These are phyloP conservation scores for Avena sativa DNA, from an alignment of 176 grass and related monocot genomes.

Conservation along the genomic window DNA sequence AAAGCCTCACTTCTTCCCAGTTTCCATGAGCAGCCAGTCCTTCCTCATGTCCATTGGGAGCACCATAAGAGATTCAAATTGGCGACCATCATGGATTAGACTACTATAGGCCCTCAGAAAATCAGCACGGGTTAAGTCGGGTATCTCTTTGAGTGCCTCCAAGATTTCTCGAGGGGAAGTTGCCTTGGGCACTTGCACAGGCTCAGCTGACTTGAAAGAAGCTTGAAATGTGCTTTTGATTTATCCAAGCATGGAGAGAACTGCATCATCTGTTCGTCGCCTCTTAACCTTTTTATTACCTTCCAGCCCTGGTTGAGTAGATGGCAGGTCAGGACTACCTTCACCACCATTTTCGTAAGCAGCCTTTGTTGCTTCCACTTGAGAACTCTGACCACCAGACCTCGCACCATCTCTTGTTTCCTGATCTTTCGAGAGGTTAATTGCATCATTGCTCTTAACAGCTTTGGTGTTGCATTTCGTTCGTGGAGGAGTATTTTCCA, in stretches of 20 bases:
- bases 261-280: conserved; percentile 7
- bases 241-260: conserved; percentile 8
- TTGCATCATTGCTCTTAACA: background rate
- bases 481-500: conserved; percentile 78
- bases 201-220: background rate
- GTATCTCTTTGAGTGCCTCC: conserved; percentile 18
- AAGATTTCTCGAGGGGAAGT: conserved; percentile 22
- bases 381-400: background rate
- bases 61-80: conserved; percentile 20
- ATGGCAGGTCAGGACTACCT: background rate
- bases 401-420: background rate
- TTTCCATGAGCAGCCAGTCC: conserved; percentile 41
- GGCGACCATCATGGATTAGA: background rate
- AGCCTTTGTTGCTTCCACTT: background rate
- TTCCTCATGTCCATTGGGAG: conserved; percentile 31
- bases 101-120: conserved; percentile 2
- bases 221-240: background rate
- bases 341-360: background rate
- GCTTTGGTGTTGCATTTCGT: conserved; percentile 44
- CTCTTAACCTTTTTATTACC: background rate
- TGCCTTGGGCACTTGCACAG: background rate
- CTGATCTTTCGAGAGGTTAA: background rate
- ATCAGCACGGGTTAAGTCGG: background rate
- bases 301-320: background rate
- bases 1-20: background rate